Evolutionary conservation across 2,329 filamentous ascomycete genomes (phyloP).

Genomic region (Ceratocystis papillata): DNA sequence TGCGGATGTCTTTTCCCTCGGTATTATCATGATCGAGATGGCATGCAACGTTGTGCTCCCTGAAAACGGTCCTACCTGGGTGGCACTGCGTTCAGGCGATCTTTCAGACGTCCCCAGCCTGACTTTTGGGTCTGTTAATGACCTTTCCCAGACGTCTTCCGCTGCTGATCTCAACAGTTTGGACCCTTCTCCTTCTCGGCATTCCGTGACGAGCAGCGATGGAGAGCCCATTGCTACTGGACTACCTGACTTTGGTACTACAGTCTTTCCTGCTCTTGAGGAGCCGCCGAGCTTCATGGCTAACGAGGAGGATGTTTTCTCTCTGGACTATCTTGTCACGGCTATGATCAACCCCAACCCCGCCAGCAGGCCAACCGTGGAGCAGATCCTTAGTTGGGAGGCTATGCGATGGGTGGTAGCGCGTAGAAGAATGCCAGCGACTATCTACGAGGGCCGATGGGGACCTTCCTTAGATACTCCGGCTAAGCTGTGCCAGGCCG

Average conservation of each 20-base stretch:
- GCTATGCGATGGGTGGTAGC: constrained; percentile 70
- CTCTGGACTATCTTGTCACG: constrained; percentile 71
- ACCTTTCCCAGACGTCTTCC: constrained; percentile 35
- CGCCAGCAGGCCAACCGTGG: constrained; percentile 57
- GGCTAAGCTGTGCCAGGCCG: constrained; percentile 35
- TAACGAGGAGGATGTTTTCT: constrained; percentile 58
- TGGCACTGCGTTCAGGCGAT: constrained; percentile 77
- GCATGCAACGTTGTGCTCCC: constrained; percentile 89
- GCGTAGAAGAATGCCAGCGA: constrained; percentile 76
- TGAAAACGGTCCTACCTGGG: constrained; percentile 85
- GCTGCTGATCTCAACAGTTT: constrained; percentile 6
- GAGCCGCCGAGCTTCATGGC: constrained; percentile 80
- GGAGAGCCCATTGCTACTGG: constrained; percentile 8
- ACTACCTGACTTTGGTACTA: constrained; percentile 33
- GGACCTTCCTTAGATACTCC: constrained; percentile 49
- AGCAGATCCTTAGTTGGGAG: constrained; percentile 60
- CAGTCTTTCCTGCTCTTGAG: constrained; percentile 41
- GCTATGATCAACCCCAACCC: constrained; percentile 81
- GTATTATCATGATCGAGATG: constrained; percentile 88
- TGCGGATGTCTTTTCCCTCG: constrained; percentile 86
- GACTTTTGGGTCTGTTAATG: constrained; percentile 65
- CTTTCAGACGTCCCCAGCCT: constrained; percentile 80
- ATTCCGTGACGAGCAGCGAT: constrained; percentile 13
- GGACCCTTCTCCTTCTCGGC: constrained; percentile 12
- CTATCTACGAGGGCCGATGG: constrained; percentile 92